Conservation (phyloP, 768 basidiomycete genomes). For the Lactarius trivialis region DNA sequence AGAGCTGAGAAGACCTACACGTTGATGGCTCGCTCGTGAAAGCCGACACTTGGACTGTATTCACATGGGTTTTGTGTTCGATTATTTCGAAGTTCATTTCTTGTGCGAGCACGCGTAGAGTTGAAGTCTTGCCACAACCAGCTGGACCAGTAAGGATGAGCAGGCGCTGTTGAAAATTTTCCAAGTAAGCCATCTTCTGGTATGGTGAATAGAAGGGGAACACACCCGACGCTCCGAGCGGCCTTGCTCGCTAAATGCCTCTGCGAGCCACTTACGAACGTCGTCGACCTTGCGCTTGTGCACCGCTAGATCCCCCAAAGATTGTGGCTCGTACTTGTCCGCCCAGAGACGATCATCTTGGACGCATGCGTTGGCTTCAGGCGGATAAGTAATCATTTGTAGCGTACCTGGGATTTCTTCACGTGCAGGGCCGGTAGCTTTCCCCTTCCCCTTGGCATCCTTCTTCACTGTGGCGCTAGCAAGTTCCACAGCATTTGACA, state of each 20-base stretch:
- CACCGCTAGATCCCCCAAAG: constrained; percentile 67
- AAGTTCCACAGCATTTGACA: background rate
- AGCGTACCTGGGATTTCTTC: constrained; percentile 1
- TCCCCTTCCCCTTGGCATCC: constrained; percentile 27
- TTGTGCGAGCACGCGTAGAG: constrained; percentile 62
- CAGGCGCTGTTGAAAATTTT: constrained; percentile 53
- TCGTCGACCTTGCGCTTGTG: constrained; percentile 76
- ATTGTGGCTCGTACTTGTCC: constrained; percentile 30
- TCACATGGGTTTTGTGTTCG: constrained; percentile 47
- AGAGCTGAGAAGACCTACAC: background rate
- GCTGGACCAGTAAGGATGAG: constrained; percentile 83
- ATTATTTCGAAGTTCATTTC: constrained; percentile 75
- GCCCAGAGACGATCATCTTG: constrained; percentile 30
- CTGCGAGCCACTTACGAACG: constrained; percentile 65
- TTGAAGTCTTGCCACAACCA: constrained; percentile 87
- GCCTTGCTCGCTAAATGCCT: constrained; percentile 64
- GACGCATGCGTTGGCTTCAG: background rate
- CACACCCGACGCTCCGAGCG: constrained; percentile 71
- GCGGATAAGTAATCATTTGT: background rate
- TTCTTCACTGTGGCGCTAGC: constrained; percentile 6
- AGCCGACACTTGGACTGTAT: constrained; percentile 58
- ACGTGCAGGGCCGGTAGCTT: constrained; percentile 7
- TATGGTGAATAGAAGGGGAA: constrained; percentile 14
- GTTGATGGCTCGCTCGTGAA: constrained; percentile 15
- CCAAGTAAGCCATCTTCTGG: background rate